Evolutionary conservation across 768 basidiomycete genomes (phyloP).

Genomic region (Tulasnella sp.): DNA sequence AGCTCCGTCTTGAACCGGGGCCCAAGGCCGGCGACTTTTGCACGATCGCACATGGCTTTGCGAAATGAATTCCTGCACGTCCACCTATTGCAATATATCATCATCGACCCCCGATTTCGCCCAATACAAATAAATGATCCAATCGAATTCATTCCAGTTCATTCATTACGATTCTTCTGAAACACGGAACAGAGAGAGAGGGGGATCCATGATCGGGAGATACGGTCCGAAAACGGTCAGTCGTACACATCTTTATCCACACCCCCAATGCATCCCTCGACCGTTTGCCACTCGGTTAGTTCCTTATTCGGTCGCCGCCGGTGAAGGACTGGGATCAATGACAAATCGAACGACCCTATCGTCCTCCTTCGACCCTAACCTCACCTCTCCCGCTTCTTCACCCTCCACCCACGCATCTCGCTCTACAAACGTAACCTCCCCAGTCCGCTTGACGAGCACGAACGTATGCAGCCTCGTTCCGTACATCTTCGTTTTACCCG

Average conservation of each 20-base stretch:
- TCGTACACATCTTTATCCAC: background rate
- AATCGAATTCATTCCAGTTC: background rate
- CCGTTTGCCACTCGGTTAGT: background rate
- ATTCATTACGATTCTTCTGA: background rate
- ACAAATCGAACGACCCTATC: slow-evolving; percentile 14
- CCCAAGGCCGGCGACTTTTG: background rate
- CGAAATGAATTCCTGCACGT: slow-evolving; percentile 3
- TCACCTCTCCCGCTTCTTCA: slow-evolving; percentile 38
- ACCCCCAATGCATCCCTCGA: background rate
- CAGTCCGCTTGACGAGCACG: slow-evolving; percentile 58
- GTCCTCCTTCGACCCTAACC: slow-evolving; percentile 12
- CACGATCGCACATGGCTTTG: background rate
- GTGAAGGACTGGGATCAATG: background rate
- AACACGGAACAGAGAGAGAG: background rate
- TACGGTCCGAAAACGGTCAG: background rate
- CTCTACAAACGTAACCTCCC: slow-evolving; percentile 64
- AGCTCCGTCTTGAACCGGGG: background rate
- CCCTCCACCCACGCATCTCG: slow-evolving; percentile 60
- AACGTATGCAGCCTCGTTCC: slow-evolving; percentile 74
- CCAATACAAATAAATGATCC: background rate
- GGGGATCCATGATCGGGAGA: background rate
- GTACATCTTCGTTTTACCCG: slow-evolving; percentile 41
- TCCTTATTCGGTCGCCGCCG: background rate
- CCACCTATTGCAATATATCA: background rate
- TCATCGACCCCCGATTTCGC: background rate